Evolutionary conservation across 140 eudicot genomes (phyloP), one percentile per base, ranked within the genome.

Genomic region (Anethum foeniculum): DNA sequence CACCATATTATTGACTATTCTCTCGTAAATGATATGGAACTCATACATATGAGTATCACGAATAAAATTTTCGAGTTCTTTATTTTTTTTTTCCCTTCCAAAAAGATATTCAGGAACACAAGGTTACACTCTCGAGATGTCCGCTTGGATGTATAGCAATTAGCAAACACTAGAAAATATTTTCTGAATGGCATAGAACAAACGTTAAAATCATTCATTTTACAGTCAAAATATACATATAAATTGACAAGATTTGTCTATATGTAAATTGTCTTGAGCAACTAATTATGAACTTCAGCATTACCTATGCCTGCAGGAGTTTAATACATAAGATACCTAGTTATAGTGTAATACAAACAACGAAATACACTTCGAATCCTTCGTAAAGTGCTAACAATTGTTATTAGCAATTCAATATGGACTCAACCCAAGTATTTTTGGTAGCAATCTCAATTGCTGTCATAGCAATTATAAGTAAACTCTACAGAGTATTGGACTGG

Each of bases 331-430:
- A 60, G 69, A 52, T 52, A 52, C 60, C 21, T 5, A 25, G 34
- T n/a, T 1, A 19, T 3, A 56, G 65, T 16, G 60, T 23, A 58
- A 58, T 60, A n/a, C 68, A 60, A 23, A 23, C 67, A 58, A 0
- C 1, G 8, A 23, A 56, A 23, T 56, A 56, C 27, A 54, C 11
- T 21, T 6, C 23, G 7, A 54, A 19, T 3, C 12, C 68, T 9
- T 1, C 25, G 2, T n/a, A 58, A 7, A 58, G 30, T 3, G 30
- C 67, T n/a, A 28, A 28, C 67, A n/a, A 58, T 58, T 58, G 30
- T n/a, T 60, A 60, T 60, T 60, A 60, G 65, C 49, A 54, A 11
- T 25, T 75, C 25, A 75, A 75, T 12, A 75, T 75, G 60, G 78
- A 46, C 5, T n/a, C 41, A 46, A 74, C 11, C 6, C 25, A 71